These are phyloP conservation scores for Eucalyptus pauciflora DNA, from an alignment of 345 rosid genomes.

Conservation along the genomic window DNA sequence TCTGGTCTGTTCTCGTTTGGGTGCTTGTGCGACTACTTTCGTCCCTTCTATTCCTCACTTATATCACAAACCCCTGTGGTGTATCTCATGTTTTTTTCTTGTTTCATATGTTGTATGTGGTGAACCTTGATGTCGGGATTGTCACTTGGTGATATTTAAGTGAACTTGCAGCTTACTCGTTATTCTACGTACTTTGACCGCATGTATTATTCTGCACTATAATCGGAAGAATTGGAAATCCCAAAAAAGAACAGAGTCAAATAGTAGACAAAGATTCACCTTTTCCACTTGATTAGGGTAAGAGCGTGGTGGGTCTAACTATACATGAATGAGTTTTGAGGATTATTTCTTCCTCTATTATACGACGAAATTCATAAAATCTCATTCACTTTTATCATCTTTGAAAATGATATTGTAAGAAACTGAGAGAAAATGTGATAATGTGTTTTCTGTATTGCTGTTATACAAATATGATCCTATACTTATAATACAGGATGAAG, in stretches of 20 bases:
- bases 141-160: background rate
- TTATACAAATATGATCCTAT: too few relatives aligned
- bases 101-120: background rate
- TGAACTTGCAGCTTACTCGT: background rate
- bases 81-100: background rate
- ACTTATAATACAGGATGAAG: too few relatives aligned
- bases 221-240: background rate
- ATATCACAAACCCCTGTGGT: background rate
- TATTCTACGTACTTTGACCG: too few relatives aligned
- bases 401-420: too few relatives aligned
- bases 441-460: too few relatives aligned
- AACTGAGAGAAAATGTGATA: too few relatives aligned
- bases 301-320: background rate
- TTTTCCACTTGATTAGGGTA: background rate
- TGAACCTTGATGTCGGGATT: background rate
- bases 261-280: background rate
- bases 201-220: background rate
- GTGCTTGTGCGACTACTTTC: too few relatives aligned
- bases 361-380: background rate
- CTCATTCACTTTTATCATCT: background rate
- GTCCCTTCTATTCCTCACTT: background rate
- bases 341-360: background rate
- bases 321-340: too few relatives aligned
- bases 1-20: background rate
- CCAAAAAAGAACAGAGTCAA: background rate